phyloP scores from a whole-genome alignment of 805 yeast genomes.

The Alloascoidea hylecoeti region DNA sequence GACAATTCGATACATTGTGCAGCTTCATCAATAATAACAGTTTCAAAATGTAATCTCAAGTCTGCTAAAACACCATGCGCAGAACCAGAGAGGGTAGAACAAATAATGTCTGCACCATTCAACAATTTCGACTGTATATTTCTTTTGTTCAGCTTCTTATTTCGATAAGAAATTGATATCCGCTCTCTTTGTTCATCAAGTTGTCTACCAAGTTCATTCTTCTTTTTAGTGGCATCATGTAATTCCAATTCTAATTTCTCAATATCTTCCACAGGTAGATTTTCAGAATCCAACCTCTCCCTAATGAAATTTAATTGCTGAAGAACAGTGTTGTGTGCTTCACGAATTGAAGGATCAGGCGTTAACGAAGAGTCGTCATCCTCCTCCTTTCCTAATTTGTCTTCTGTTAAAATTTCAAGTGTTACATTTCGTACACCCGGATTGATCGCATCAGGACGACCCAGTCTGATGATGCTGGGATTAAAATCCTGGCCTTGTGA shows the following conservation, averaged over 20 bases:
- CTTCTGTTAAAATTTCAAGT: constrained; percentile 74
- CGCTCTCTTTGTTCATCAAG: constrained; percentile 72
- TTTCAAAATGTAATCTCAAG: constrained; percentile 67
- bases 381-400: constrained; percentile 27
- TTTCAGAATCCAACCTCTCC: constrained; percentile 17
- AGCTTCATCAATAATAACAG: constrained; percentile 93
- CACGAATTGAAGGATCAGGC: constrained; percentile 29
- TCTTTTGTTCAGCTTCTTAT: constrained; percentile 65
- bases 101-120: constrained; percentile 67
- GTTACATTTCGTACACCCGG: constrained; percentile 71
- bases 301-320: constrained; percentile 44
- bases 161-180: constrained; percentile 52
- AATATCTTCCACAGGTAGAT: constrained; percentile 14
- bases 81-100: constrained; percentile 87
- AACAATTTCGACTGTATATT: constrained; percentile 62
- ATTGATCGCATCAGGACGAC: constrained; percentile 80
- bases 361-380: constrained; percentile 20
- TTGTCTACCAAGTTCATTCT: constrained; percentile 57
- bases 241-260: constrained; percentile 23
- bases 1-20: constrained; percentile 94
- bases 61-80: constrained; percentile 79
- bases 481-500: constrained; percentile 25
- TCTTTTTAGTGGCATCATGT: constrained; percentile 41
- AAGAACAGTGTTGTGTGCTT: constrained; percentile 35
- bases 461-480: constrained; percentile 74